Base-by-base conservation (phyloP, 2,329 filamentous ascomycete species). In the Talaromyces piceae region DNA sequence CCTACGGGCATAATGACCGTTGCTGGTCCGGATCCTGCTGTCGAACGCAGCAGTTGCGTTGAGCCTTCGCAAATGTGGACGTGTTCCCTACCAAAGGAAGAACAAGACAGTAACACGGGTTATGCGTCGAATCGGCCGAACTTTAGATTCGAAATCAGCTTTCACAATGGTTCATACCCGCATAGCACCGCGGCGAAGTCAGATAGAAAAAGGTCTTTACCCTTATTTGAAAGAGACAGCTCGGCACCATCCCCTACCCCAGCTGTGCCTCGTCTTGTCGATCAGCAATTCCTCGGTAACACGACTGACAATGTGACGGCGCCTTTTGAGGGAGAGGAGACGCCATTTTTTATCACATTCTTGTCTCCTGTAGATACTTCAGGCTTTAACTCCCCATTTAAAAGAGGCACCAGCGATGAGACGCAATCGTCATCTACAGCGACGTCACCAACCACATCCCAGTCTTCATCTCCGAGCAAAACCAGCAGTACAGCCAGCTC, bases 331-430 rank as follows among this genome's bases (percentile, higher is more conserved):
- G 91, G 91, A 57, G 91, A 95, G 69, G 79, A 84, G 7, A 94
- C 91, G 0, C 91, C 91, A 0, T 95, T 96, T 68, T 95, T 86
- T 66, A 86, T 95, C 58, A 88, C 83, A 25, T 76, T 95, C 50
- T 71, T 90, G 9, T 70, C 64, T 5, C 57, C 68, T 0, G 59
- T 63, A 5, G 61, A 67, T 45, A 44, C 41, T 1, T 16, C 51
- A 2, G 47, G 47, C 44, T 33, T 22, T 45, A n/a, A 30, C 7
- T 37, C 33, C 37, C 8, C 27, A 39, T 8, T 5, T 12, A 13
- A 37, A 51, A 30, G 26, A 20, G 28, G 28, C 22, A 27, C 11
- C 11, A 25, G 33, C 45, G 26, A 28, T 6, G 13, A 22, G 13
- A 31, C 28, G 26, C 4, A 12, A 20, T n/a, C n/a, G n/a, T n/a